Percentiles rank a stretch among this genome's conserved stretches.
These are phyloP conservation scores for Aspergillus latus DNA, from an alignment of 2,329 filamentous ascomycete species.

Conservation along the genomic window DNA sequence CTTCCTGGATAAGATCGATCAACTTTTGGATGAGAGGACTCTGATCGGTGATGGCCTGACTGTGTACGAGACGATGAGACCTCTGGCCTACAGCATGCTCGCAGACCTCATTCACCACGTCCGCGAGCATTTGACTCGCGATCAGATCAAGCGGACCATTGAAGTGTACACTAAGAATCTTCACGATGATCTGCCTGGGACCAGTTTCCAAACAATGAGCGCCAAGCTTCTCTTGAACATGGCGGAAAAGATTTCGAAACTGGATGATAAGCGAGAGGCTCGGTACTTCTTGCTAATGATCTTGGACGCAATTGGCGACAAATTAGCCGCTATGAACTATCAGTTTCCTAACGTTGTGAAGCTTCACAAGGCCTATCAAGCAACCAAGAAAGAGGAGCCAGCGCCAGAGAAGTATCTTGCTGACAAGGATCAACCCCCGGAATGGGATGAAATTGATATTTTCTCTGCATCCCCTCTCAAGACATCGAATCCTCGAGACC, in stretches of 20 bases:
- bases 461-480: conserved; percentile 96
- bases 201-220: conserved; percentile 99
- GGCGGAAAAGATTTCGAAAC: conserved; percentile 94
- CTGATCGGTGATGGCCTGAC: conserved; percentile 94
- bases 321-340: conserved; percentile 96
- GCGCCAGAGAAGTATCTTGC: conserved; percentile 78
- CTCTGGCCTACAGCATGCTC: conserved; percentile 96
- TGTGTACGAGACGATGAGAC: conserved; percentile 93
- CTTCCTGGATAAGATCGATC: conserved; percentile 90
- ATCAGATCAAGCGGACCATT: conserved; percentile 92
- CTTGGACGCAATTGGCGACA: conserved; percentile 94
- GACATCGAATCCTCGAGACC: conserved; percentile 84
- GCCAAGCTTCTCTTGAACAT: conserved; percentile 95
- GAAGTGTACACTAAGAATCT: conserved; percentile 97
- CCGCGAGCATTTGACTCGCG: conserved; percentile 78
- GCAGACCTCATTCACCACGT: conserved; percentile 98
- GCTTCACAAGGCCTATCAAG: conserved; percentile 80
- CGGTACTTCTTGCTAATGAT: conserved; percentile 97
- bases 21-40: conserved; percentile 88
- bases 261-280: conserved; percentile 90
- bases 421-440: conserved; percentile 74
- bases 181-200: conserved; percentile 93
- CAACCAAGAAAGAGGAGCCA: conserved; percentile 69
- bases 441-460: conserved; percentile 98
- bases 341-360: conserved; percentile 96